Conservation (phyloP, 2,329 filamentous ascomycete species). For the Bipolaris gigantea region DNA sequence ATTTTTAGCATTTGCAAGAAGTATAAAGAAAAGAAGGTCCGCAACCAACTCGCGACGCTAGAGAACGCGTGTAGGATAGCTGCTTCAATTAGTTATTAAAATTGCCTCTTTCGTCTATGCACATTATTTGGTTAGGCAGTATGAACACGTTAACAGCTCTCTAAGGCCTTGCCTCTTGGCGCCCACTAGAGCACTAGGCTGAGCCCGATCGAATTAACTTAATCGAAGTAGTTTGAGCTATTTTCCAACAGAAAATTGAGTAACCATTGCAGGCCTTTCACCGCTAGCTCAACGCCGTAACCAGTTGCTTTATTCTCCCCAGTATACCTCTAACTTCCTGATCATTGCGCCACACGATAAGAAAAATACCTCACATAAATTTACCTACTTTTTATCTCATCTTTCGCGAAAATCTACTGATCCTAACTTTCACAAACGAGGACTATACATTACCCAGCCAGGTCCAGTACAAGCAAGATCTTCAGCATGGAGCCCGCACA, state of each 20-base stretch:
- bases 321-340: neutral
- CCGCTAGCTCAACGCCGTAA: neutral
- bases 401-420: neutral
- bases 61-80: neutral
- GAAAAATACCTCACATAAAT: neutral
- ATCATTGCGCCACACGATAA: neutral
- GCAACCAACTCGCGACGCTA: slow-evolving; percentile 9
- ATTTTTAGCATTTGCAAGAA: neutral
- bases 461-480: neutral
- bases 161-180: neutral
- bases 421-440: neutral
- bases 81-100: neutral
- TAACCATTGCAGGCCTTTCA: neutral
- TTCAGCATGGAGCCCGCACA: neutral
- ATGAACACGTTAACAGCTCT: neutral
- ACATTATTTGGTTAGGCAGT: neutral
- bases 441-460: neutral
- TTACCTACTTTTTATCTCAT: neutral
- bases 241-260: neutral
- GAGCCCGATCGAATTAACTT: neutral
- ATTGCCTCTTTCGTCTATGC: neutral
- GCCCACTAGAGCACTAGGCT: neutral
- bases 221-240: neutral
- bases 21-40: slow-evolving; percentile 5
- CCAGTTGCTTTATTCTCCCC: neutral